Evolutionary conservation across 2,329 filamentous ascomycete species (phyloP), one percentile per base, ranked within the genome.

Genomic region (Boeremia lycopersici): DNA sequence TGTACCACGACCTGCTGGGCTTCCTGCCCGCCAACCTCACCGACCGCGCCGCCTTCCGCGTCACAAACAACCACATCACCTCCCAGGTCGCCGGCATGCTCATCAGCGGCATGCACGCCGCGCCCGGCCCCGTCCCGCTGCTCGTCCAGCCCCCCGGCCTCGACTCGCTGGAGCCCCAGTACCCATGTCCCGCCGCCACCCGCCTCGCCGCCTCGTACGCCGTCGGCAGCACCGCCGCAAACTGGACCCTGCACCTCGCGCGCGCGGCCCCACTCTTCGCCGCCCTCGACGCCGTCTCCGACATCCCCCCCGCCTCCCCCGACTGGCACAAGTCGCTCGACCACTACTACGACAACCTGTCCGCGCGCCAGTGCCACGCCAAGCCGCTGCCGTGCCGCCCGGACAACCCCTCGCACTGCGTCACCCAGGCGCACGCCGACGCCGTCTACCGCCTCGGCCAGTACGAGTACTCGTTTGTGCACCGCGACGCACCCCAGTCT

Each of bases 321-420:
- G 87, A 80, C 3, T 95, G 90, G 78, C 89, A 93, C 67, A 80
- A 75, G 35, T 87, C 82, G 48, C 87, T 89, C 64, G 91, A 95
- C 68, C 90, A 92, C 73, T 95, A 95, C 77, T 95, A 87, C 65
- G 91, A 95, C 71, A 95, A 92, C 67, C 81, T 95, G 1, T 91
- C 89, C 0, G 87, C 90, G 0, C 82, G 90, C 0, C 87, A 91
- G 69, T 95, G 90, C 71, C 90, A 95, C 68, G 77, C 74, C 15
- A 90, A 89, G 65, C 84, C 89, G 0, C 77, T 93, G 0, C 90
- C 90, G 0, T 93, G 90, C 76, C 84, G 82, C 58, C 72, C 59
- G 48, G 81, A 81, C 57, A 79, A 82, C 48, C 76, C 73, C 0
- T 61, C 75, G 0, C 74, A 77, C 1, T 93, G 90, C 68, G 77